phyloP scores from a whole-genome alignment of 257 asterid species.

The Datura wrightii region DNA sequence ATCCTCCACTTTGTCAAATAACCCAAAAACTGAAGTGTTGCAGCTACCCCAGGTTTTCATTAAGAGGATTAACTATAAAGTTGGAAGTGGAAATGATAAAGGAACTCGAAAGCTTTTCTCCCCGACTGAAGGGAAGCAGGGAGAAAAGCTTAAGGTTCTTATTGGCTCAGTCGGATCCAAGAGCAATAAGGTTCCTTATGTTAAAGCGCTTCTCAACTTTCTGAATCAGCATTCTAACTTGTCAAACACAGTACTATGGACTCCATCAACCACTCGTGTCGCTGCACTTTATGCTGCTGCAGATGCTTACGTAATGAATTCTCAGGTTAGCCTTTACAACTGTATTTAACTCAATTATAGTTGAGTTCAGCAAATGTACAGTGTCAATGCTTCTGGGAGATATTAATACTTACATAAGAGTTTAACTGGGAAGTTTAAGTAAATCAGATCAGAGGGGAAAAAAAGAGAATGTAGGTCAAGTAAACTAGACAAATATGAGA shows the following conservation, averaged over 20 bases:
- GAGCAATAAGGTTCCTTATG: constrained; percentile 85
- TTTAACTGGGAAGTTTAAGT: background rate
- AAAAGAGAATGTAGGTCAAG: background rate
- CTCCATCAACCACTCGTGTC: constrained; percentile 93
- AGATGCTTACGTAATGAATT: constrained; percentile 93
- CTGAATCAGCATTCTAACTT: constrained; percentile 64
- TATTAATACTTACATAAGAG: background rate
- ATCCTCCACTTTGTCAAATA: constrained; percentile 34
- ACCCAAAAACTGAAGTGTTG: constrained; percentile 28
- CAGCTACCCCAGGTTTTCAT: constrained; percentile 32
- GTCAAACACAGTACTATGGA: constrained; percentile 84
- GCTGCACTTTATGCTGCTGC: constrained; percentile 96
- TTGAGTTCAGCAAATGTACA: constrained; percentile 21
- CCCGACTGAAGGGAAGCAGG: constrained; percentile 37
- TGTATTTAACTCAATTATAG: background rate
- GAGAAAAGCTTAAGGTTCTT: constrained; percentile 67
- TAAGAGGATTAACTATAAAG: constrained; percentile 29
- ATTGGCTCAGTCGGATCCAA: constrained; percentile 95
- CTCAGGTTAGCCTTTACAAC: constrained; percentile 64
- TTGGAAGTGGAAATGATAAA: constrained; percentile 38
- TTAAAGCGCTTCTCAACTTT: constrained; percentile 69
- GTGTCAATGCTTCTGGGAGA: background rate
- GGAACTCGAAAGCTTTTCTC: constrained; percentile 47
- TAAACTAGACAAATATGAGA: background rate
- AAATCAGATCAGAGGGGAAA: background rate